Conservation (phyloP, 2,329 filamentous ascomycete species). For the Nothophaeocryptopus gaeumannii region DNA sequence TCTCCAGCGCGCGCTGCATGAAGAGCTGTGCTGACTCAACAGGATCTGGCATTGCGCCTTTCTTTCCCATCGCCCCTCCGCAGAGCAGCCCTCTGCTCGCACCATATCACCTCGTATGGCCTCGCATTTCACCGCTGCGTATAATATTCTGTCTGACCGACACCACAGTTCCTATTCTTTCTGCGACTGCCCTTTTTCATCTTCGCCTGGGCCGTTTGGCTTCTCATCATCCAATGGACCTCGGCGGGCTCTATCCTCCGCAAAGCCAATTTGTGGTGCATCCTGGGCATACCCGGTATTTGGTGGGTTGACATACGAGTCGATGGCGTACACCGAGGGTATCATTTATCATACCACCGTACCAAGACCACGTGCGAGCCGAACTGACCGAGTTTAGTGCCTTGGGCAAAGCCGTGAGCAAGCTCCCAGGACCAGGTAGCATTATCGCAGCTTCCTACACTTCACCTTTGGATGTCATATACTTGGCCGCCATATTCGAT, state of each 20-base stretch:
- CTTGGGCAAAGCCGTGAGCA: slow-evolving; percentile 68
- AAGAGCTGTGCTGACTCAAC: slow-evolving; percentile 21
- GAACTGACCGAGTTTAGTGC: slow-evolving; percentile 45
- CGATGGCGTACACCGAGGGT: slow-evolving; percentile 91
- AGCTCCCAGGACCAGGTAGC: slow-evolving; percentile 71
- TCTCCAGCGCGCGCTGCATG: slow-evolving; percentile 9
- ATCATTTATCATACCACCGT: slow-evolving; percentile 21
- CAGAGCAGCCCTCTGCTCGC: slow-evolving; percentile 62
- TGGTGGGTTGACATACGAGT: slow-evolving; percentile 99
- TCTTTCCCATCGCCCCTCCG: slow-evolving; percentile 74
- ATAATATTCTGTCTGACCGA: neutral
- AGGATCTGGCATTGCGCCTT: slow-evolving; percentile 96
- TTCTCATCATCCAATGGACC: slow-evolving; percentile 61
- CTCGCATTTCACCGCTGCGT: neutral
- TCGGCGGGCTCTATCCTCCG: slow-evolving; percentile 67
- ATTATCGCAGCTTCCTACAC: slow-evolving; percentile 90
- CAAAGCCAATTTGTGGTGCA: slow-evolving; percentile 82
- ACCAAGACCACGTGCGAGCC: neutral
- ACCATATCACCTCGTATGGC: slow-evolving; percentile 32
- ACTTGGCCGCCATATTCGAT: slow-evolving; percentile 93
- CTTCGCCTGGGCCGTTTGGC: slow-evolving; percentile 47
- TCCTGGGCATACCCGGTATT: slow-evolving; percentile 84
- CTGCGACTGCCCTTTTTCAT: slow-evolving; percentile 79
- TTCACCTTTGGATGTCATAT: slow-evolving; percentile 87
- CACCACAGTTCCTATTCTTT: slow-evolving; percentile 65